Evolutionary conservation across 1,284 basidiomycete genomes (phyloP).

Genomic region (Sphagnurus paluster): DNA sequence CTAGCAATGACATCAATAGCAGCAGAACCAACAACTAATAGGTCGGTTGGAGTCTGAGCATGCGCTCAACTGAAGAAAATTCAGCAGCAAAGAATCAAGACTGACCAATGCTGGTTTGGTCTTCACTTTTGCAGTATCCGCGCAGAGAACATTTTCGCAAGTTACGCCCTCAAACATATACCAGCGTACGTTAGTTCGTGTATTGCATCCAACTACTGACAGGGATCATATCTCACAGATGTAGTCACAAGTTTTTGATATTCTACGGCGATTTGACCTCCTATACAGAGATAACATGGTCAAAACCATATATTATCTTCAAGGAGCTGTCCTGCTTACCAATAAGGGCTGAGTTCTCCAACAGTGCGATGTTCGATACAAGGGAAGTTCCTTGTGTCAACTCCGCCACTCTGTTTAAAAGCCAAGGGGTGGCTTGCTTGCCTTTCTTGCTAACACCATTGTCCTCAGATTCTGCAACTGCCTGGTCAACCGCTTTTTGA

Average conservation of each 20-base stretch:
- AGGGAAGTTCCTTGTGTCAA: slow-evolving; percentile 79
- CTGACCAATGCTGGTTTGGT: slow-evolving; percentile 10
- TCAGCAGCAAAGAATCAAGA: not conserved
- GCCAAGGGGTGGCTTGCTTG: slow-evolving; percentile 96
- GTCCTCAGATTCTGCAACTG: slow-evolving; percentile 81
- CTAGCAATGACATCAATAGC: slow-evolving; percentile 85
- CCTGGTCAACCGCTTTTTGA: slow-evolving; percentile 83
- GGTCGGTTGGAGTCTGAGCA: slow-evolving; percentile 25
- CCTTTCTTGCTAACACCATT: slow-evolving; percentile 82
- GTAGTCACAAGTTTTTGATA: slow-evolving; percentile 58
- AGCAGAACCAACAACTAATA: slow-evolving; percentile 80
- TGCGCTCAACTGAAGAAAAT: slow-evolving; percentile 4
- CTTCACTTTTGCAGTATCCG: slow-evolving; percentile 1
- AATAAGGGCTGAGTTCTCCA: slow-evolving; percentile 89
- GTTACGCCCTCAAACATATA: not conserved
- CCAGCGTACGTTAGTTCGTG: slow-evolving; percentile 6
- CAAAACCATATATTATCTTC: slow-evolving; percentile 1
- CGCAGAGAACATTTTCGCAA: slow-evolving; percentile 5
- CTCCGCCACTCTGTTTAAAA: slow-evolving; percentile 83
- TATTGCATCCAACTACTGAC: slow-evolving; percentile 7
- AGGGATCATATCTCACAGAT: slow-evolving; percentile 33
- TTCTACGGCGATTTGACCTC: slow-evolving; percentile 79
- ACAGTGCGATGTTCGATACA: slow-evolving; percentile 79
- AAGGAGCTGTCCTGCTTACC: slow-evolving; percentile 46
- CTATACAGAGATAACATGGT: slow-evolving; percentile 37